These are phyloP conservation scores for Yamadazyma sp. DNA, from an alignment of 1,139 yeast genomes.

Conservation along the genomic window DNA sequence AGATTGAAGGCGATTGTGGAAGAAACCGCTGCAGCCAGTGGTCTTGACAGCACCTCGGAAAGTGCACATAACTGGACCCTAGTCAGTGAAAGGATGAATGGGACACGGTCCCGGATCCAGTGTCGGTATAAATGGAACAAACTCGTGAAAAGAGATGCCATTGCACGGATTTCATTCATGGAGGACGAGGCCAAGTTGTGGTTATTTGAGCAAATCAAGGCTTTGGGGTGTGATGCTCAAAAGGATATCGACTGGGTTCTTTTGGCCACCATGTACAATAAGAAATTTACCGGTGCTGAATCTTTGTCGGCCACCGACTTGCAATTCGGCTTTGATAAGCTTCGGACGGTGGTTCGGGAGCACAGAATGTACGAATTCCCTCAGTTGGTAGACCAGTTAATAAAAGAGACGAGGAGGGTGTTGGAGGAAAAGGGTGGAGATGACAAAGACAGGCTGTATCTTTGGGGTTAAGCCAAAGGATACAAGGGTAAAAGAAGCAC, in stretches of 20 bases:
- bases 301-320: constrained; percentile 37
- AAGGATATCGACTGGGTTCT: constrained; percentile 62
- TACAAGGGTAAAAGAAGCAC: too few relatives aligned
- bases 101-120: constrained; percentile 84
- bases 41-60: constrained; percentile 32
- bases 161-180: constrained; percentile 50
- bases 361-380: constrained; percentile 25
- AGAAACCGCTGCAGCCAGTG: constrained; percentile 30
- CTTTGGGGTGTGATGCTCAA: constrained; percentile 44
- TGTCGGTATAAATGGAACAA: constrained; percentile 95
- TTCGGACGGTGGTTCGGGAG: constrained; percentile 32
- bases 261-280: constrained; percentile 12
- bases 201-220: constrained; percentile 53
- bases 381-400: constrained; percentile 23
- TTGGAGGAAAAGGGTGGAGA: neutral
- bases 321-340: constrained; percentile 34
- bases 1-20: constrained; percentile 56
- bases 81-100: constrained; percentile 87
- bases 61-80: constrained; percentile 69
- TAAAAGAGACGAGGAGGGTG: constrained; percentile 6
- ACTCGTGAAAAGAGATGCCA: constrained; percentile 60
- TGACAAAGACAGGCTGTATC: constrained; percentile 8
- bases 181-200: constrained; percentile 54
- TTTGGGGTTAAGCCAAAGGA: constrained; percentile 8
- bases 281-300: constrained; percentile 11